A percentile compares a stretch with the other conserved stretches of the same genome.
These are phyloP conservation scores for Jaapia argillacea DNA, from an alignment of 768 basidiomycete genomes.

Conservation along the genomic window DNA sequence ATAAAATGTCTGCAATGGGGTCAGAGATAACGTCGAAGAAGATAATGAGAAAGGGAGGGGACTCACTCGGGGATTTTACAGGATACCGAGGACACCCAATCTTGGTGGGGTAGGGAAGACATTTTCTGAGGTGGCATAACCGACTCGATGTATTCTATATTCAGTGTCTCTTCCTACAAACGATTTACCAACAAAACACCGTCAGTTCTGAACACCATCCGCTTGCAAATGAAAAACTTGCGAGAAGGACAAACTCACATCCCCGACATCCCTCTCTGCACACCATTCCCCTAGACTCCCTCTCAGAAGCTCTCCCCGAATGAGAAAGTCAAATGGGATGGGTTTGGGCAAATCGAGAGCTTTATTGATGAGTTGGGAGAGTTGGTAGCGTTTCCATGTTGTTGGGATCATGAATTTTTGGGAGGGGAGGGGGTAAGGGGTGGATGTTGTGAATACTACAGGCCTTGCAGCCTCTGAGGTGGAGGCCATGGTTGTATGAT, in stretches of 20 bases:
- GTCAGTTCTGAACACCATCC: background rate
- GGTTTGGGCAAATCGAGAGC: slow-evolving; percentile 65
- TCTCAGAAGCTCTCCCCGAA: slow-evolving; percentile 73
- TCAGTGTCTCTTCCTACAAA: slow-evolving; percentile 74
- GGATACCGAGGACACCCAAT: slow-evolving; percentile 86
- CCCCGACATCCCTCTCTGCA: slow-evolving; percentile 54
- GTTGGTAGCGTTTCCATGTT: slow-evolving; percentile 88
- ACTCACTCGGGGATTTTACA: slow-evolving; percentile 45
- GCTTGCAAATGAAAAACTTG: background rate
- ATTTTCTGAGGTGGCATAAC: slow-evolving; percentile 80
- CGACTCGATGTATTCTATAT: slow-evolving; percentile 88
- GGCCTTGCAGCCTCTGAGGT: slow-evolving; percentile 31
- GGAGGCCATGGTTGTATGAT: slow-evolving; percentile 9
- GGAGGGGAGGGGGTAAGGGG: slow-evolving; percentile 63
- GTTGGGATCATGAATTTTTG: slow-evolving; percentile 92
- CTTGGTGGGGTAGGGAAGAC: slow-evolving; percentile 74
- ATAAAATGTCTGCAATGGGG: slow-evolving; percentile 47
- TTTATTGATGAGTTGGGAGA: slow-evolving; percentile 96
- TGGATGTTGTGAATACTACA: slow-evolving; percentile 65
- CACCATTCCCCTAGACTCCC: slow-evolving; percentile 70
- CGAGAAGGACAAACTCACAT: slow-evolving; percentile 32
- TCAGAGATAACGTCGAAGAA: slow-evolving; percentile 4
- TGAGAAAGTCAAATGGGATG: slow-evolving; percentile 88
- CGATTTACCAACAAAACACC: slow-evolving; percentile 1
- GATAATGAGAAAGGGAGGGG: slow-evolving; percentile 5